Evolutionary conservation across 202 grass and related monocot genomes (phyloP).

Genomic region (Dendrocalamus latiflorus): DNA sequence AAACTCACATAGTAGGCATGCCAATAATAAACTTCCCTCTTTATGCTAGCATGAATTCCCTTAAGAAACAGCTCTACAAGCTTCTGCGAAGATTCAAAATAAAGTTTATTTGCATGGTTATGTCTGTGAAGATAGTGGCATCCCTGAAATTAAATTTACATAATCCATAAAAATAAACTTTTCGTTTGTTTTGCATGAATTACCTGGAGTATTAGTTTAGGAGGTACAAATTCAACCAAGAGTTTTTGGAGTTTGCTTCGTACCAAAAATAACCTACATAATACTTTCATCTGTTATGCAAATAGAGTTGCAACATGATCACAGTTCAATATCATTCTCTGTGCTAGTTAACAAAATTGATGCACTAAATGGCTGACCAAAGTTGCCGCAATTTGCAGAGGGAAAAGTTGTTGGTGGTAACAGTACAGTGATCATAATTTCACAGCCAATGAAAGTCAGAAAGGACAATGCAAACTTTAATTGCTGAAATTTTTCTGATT

Average conservation of each 20-base stretch:
- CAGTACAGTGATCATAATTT: background rate
- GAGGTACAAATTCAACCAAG: slow-evolving; percentile 64
- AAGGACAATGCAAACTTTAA: background rate
- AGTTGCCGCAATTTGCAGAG: background rate
- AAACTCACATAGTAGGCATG: slow-evolving; percentile 70
- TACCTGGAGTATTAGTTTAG: slow-evolving; percentile 68
- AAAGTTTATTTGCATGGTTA: background rate
- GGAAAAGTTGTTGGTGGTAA: background rate
- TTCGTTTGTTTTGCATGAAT: background rate
- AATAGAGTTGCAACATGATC: background rate
- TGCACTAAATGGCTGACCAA: background rate
- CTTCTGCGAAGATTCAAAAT: slow-evolving; percentile 49
- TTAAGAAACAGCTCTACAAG: slow-evolving; percentile 62
- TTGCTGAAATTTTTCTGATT: background rate
- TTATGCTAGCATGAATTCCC: slow-evolving; percentile 35
- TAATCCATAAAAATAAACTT: background rate
- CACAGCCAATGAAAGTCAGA: background rate
- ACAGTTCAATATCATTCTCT: slow-evolving; percentile 4
- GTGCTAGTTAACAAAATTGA: background rate
- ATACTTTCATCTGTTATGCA: background rate
- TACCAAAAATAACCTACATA: slow-evolving; percentile 47
- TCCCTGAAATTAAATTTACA: background rate
- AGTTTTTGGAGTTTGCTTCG: slow-evolving; percentile 69
- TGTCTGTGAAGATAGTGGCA: background rate
- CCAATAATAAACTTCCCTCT: no score